Percentiles rank a stretch among this genome's conserved stretches.
These are phyloP conservation scores for Hippophae gyantsensis DNA, from an alignment of 306 rosid genomes.

Conservation along the genomic window DNA sequence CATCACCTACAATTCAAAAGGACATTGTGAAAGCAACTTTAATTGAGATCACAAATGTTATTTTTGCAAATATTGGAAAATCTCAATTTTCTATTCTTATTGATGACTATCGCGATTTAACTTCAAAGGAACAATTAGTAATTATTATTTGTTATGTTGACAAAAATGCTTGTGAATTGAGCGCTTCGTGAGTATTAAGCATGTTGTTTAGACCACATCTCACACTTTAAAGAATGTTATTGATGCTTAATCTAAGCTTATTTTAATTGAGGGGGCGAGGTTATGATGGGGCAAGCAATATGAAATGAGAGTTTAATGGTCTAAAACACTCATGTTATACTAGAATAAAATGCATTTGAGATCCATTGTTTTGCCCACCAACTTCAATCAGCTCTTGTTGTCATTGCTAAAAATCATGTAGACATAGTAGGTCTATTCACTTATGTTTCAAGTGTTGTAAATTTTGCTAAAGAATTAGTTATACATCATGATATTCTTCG, in stretches of 20 bases:
- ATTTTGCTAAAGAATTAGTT: too few relatives aligned
- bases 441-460: not conserved
- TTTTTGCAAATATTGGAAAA: not conserved
- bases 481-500: too few relatives aligned
- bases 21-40: not conserved
- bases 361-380: constrained; percentile 1
- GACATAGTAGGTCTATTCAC: not conserved
- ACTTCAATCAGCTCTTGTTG: not conserved
- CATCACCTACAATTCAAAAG: not conserved
- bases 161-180: not conserved
- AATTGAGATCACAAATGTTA: not conserved
- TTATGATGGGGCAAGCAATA: not conserved
- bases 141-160: not conserved
- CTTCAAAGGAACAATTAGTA: constrained; percentile 1
- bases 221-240: not conserved
- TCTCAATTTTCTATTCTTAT: not conserved
- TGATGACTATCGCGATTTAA: not conserved
- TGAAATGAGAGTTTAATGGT: not conserved
- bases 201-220: too few relatives aligned
- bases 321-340: not conserved
- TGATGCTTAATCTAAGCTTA: not conserved
- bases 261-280: not conserved
- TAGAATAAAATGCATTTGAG: not conserved
- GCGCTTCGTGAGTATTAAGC: too few relatives aligned
- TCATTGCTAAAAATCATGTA: not conserved